Evolutionary conservation across 352 stramenopile genomes (phyloP).

Genomic region (Peronospora destructor): DNA sequence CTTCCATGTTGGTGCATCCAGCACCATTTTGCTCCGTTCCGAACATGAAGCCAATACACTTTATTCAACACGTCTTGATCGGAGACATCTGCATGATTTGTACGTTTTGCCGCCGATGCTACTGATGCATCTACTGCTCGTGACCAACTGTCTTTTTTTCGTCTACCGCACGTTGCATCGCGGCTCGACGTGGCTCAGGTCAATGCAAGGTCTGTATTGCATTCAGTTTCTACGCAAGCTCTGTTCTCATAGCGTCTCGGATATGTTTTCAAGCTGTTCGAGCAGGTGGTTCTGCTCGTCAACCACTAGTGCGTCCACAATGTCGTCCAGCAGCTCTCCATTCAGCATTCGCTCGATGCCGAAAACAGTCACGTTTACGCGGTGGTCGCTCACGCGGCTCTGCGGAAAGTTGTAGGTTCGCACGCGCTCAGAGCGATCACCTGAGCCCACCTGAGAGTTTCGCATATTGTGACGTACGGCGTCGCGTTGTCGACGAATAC

Average conservation of each 20-base stretch:
- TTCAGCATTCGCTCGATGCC: constrained; percentile 88
- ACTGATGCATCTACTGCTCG: too few relatives aligned
- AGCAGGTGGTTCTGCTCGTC: constrained; percentile 75
- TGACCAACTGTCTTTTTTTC: too few relatives aligned
- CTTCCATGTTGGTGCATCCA: background rate
- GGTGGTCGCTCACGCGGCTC: constrained; percentile 93
- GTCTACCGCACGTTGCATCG: constrained; percentile 4
- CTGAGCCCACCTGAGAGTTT: constrained; percentile 90
- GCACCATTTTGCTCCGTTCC: background rate
- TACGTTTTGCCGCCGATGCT: too few relatives aligned
- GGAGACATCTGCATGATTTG: constrained; percentile 2
- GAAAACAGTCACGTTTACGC: constrained; percentile 85
- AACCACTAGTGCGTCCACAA: constrained; percentile 76
- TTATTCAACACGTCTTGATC: background rate
- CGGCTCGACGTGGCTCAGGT: background rate
- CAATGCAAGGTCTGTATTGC: too few relatives aligned
- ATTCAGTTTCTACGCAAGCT: too few relatives aligned
- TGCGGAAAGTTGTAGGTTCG: constrained; percentile 98
- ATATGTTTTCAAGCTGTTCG: constrained; percentile 43
- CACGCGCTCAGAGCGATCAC: constrained; percentile 94
- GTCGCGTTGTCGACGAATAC: constrained; percentile 72
- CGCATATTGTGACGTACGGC: constrained; percentile 55
- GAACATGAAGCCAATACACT: background rate
- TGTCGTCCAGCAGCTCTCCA: constrained; percentile 85
- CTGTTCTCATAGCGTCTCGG: constrained; percentile 13